phyloP scores from a whole-genome alignment of 176 grass and related monocot genomes.

The barley (Hordeum vulgare) region MorexV3_pseudomolecules_assembly NC_058520.1:594518562-594519061 shows the following conservation, averaged over 20 bases:
- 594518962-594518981: background rate
- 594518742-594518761: background rate
- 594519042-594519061: constrained; percentile 4
- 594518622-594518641: too few relatives aligned
- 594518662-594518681: too few relatives aligned
- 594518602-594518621: too few relatives aligned
- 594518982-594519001: background rate
- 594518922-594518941: too few relatives aligned
- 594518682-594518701: too few relatives aligned
- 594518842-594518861: too few relatives aligned
- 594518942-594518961: background rate
- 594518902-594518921: background rate
- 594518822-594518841: background rate
- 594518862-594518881: too few relatives aligned
- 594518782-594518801: background rate
- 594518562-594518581: too few relatives aligned
- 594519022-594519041: background rate
- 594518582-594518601: too few relatives aligned
- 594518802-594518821: too few relatives aligned
- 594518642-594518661: too few relatives aligned
- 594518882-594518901: too few relatives aligned
- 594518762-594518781: background rate
- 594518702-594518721: background rate
- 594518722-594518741: background rate
- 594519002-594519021: background rate